Percentiles rank a stretch among this genome's conserved stretches.
Evolutionary conservation across 2,329 filamentous ascomycete species (phyloP).

Genomic region (Colletotrichum viniferum): DNA sequence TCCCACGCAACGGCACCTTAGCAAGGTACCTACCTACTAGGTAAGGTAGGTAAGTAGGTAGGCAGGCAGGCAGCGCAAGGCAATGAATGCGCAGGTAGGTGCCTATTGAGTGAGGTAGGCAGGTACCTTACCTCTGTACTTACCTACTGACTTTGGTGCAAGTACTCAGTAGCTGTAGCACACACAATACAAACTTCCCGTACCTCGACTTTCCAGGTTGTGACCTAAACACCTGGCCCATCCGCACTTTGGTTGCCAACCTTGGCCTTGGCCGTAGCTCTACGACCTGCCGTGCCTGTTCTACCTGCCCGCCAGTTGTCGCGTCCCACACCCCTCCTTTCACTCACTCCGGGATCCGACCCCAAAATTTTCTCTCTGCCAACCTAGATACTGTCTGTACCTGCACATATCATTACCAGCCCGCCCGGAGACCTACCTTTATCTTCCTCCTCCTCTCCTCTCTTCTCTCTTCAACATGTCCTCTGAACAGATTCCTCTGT

Average conservation of each 20-base stretch:
- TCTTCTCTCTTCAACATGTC: conserved; percentile 39
- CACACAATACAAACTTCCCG: conserved; percentile 4
- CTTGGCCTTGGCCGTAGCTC: neutral
- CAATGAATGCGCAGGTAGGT: neutral
- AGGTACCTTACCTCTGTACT: neutral
- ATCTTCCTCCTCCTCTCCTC: conserved; percentile 27
- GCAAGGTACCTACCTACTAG: neutral
- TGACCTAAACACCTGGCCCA: neutral
- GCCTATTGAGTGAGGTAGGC: neutral
- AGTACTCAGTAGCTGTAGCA: conserved; percentile 11
- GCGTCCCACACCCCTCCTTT: conserved; percentile 14
- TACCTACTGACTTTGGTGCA: neutral
- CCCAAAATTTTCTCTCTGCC: conserved; percentile 25
- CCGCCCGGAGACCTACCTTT: conserved; percentile 25
- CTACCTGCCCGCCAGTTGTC: conserved; percentile 2
- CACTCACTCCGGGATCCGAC: conserved; percentile 23
- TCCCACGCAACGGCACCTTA: neutral
- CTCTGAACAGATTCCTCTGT: conserved; percentile 19
- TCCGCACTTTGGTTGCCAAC: neutral
- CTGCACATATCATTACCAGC: conserved; percentile 22
- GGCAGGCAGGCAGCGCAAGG: neutral
- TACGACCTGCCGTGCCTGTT: neutral
- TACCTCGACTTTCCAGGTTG: neutral
- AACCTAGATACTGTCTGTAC: neutral
- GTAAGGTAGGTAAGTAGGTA: neutral